Conservation (phyloP, 257 asterid species). For the Echites panduratus region DNA sequence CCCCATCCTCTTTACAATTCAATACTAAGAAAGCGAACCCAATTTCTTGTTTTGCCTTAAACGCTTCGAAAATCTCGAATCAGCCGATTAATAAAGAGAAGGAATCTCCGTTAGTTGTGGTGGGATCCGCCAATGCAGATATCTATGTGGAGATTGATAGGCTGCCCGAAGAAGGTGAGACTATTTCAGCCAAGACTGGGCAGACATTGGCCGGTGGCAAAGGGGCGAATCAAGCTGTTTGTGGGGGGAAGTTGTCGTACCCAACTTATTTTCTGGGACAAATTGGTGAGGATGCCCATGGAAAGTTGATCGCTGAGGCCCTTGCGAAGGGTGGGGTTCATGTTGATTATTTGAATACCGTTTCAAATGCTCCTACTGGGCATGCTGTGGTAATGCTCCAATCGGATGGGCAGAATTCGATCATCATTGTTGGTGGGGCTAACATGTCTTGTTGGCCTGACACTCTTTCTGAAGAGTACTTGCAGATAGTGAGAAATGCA, state of each 20-base stretch:
- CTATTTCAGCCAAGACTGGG: slow-evolving; percentile 72
- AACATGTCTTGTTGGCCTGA: slow-evolving; percentile 87
- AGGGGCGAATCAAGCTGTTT: slow-evolving; percentile 96
- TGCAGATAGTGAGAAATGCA: slow-evolving; percentile 59
- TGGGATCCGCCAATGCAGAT: slow-evolving; percentile 97
- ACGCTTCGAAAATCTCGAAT: slow-evolving; percentile 22
- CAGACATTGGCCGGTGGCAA: slow-evolving; percentile 89
- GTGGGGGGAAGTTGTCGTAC: slow-evolving; percentile 57
- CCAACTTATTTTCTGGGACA: slow-evolving; percentile 88
- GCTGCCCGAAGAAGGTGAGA: slow-evolving; percentile 79
- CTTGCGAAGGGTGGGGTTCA: slow-evolving; percentile 61
- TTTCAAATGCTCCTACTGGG: slow-evolving; percentile 70
- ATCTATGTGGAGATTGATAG: slow-evolving; percentile 86
- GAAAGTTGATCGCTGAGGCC: slow-evolving; percentile 66
- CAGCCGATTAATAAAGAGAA: slow-evolving; percentile 15
- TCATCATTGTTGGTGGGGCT: slow-evolving; percentile 86
- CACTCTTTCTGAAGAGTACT: slow-evolving; percentile 43
- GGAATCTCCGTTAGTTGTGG: slow-evolving; percentile 69
- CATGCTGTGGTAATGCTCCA: slow-evolving; percentile 97
- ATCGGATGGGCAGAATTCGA: slow-evolving; percentile 77
- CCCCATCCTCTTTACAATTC: slow-evolving; percentile 22
- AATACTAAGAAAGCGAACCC: slow-evolving; percentile 29
- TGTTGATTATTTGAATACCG: slow-evolving; percentile 49
- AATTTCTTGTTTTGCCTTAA: slow-evolving; percentile 35
- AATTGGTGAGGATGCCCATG: slow-evolving; percentile 87